These are phyloP conservation scores for Leptodermis oblonga DNA, from an alignment of 257 asterid species.

Conservation along the genomic window DNA sequence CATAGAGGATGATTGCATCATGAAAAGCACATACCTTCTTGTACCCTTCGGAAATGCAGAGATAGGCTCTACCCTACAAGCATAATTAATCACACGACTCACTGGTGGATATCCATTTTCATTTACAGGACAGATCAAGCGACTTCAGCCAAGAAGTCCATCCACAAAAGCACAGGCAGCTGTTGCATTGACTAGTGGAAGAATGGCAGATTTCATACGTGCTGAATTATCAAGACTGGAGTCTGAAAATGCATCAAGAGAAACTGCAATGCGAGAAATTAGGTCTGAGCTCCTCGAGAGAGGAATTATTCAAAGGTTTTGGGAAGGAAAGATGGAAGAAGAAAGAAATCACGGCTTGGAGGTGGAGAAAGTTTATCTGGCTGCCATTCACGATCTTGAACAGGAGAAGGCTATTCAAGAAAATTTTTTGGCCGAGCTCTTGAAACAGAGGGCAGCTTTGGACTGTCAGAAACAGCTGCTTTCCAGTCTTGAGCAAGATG, in stretches of 20 bases:
- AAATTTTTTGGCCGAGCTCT: slow-evolving; percentile 39
- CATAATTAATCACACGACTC: neutral
- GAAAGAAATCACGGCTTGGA: slow-evolving; percentile 51
- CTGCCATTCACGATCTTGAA: slow-evolving; percentile 45
- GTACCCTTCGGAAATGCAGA: neutral
- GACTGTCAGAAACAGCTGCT: slow-evolving; percentile 83
- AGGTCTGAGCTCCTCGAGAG: slow-evolving; percentile 61
- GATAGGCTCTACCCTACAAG: neutral
- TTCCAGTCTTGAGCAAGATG: slow-evolving; percentile 57
- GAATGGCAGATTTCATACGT: slow-evolving; percentile 44
- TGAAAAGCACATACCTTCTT: neutral
- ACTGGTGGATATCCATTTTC: neutral
- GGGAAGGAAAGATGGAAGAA: slow-evolving; percentile 64
- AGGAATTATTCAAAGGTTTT: slow-evolving; percentile 55
- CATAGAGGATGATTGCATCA: neutral
- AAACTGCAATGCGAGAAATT: slow-evolving; percentile 52
- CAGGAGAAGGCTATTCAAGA: slow-evolving; percentile 47
- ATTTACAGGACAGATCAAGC: slow-evolving; percentile 73
- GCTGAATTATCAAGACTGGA: slow-evolving; percentile 58
- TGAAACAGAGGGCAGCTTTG: slow-evolving; percentile 72
- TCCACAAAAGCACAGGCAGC: slow-evolving; percentile 92
- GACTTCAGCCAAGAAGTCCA: slow-evolving; percentile 82
- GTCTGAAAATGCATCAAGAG: slow-evolving; percentile 46
- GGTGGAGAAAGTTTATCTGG: slow-evolving; percentile 44
- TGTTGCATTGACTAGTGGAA: slow-evolving; percentile 74